Base-by-base conservation (phyloP, 352 stramenopile species). In the Globisporangium polare region DNA sequence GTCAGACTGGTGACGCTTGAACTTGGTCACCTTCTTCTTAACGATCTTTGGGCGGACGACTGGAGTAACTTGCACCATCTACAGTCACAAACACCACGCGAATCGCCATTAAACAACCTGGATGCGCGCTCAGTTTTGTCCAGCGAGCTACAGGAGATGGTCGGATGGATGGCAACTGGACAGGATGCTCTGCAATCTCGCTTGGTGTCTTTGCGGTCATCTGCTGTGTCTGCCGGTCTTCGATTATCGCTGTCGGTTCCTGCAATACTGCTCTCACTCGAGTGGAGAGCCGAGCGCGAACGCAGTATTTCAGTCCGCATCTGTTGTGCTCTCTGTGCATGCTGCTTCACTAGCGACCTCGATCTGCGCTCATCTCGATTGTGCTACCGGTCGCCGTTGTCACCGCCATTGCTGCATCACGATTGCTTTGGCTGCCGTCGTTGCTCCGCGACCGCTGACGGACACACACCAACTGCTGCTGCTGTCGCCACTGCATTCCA, bases 1-100 rank as follows among this genome's bases (percentile, higher is more conserved):
- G 83, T 99, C 94, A 53, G 90, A 96, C 76, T 99, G 97, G 86
- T 99, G 97, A 84, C 97, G 95, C 81, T 98, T 98, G 86, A 99
- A 99, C 86, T 99, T 99, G 77, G 98, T 99, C 68, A 97, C 98
- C 79, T 97, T 95, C 97, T 99, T 99, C 94, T 99, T 99, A 66
- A 99, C 93, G 78, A 99, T 98, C 76, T 91, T 92, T n/a, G 79
- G 80, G 68, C 82, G 82, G 67, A 91, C 72, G 71, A 95, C 86
- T 69, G 86, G 86, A 84, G 86, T 95, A 82, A 95, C 86, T 88
- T 95, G 86, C 78, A 92, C 83, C 86, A 95, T 95, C 83, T 93
- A 80, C 53, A 67, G 13, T 22, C 8, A 15, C 3, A 72, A 72
- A 67, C 35, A 45, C 22, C 47, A 52, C 56, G 18, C 17, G 35